Base-by-base conservation (phyloP, 1,284 basidiomycete species). In the Boletellus deceptivus region DNA sequence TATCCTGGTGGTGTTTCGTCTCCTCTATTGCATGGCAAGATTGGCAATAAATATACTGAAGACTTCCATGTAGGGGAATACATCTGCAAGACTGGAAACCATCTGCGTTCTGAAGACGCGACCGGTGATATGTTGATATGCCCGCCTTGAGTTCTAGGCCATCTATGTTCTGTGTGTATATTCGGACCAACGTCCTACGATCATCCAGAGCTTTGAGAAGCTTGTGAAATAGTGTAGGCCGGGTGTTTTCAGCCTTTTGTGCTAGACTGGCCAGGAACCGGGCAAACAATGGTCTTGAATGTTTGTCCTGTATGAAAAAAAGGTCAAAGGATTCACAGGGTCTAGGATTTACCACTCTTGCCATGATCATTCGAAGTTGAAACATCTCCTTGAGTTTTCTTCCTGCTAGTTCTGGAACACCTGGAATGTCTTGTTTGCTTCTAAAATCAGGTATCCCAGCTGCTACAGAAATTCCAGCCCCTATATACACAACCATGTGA, bases 91-190 rank as follows among this genome's bases (percentile, higher is more conserved):
- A 11, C 8, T 1, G 18, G 14, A 5, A 8, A 18, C 14, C 18
- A 34, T 25, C 16, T 7, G 3, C 2, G 25, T 7, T 8, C 16
- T 2, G 3, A 24, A 13, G 42, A 24, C 1, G 0, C 10, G 45
- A 20, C 5, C 17, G 27, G 42, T 59, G 54, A 34, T 59, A 57
- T 9, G 48, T 56, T 0, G 44, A 33, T 0, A 59, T 0, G 0
- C 49, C 58, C 3, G 43, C 49, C 33, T 48, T 57, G 2, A 43
- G 39, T 36, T 59, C 51, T 0, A 59, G 37, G 0, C 55, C 40
- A 25, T 59, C 51, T 0, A 59, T 57, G n/a, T 59, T 57, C 22
- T 59, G 49, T 1, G 51, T 59, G 20, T 59, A 59, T 34, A 57
- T 7, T 7, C 38, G 9, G 0, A 48, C 25, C 1, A 59, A 50